Conservation (phyloP, 139 green algal species). For the Pseudopediastrum boryanum region DNA sequence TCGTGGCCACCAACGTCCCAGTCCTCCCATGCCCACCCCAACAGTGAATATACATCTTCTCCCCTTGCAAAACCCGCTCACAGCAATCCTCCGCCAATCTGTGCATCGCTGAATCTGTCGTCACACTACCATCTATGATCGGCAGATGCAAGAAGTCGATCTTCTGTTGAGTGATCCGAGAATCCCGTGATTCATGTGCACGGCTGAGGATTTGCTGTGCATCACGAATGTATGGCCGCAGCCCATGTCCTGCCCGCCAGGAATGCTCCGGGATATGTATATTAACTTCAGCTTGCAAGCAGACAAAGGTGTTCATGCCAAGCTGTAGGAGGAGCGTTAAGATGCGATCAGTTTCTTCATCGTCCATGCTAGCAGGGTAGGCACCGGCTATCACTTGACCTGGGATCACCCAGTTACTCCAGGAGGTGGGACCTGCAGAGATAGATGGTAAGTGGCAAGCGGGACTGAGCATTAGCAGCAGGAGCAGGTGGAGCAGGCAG, state of each 20-base stretch:
- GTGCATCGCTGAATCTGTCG: constrained; percentile 48
- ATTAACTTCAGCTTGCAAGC: constrained; percentile 83
- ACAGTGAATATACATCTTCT: constrained; percentile 84
- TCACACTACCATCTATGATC: constrained; percentile 81
- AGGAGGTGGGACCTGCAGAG: constrained; percentile 43
- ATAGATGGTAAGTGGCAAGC: background rate
- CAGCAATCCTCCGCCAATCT: constrained; percentile 82
- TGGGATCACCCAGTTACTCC: constrained; percentile 61
- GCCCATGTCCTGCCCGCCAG: constrained; percentile 67
- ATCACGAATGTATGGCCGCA: constrained; percentile 86
- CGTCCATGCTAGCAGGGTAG: constrained; percentile 72
- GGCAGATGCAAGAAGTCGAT: constrained; percentile 86
- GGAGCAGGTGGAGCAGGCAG: no score
- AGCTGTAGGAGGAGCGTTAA: constrained; percentile 76
- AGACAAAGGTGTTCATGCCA: constrained; percentile 85
- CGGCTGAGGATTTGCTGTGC: constrained; percentile 73
- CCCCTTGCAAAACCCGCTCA: constrained; percentile 67
- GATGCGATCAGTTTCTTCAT: constrained; percentile 75
- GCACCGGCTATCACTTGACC: constrained; percentile 60
- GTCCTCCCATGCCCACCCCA: constrained; percentile 50
- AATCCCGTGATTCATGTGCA: constrained; percentile 60
- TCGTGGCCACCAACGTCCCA: constrained; percentile 69
- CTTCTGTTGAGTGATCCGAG: constrained; percentile 66
- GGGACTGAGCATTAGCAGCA: constrained; percentile 38
- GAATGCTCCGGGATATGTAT: constrained; percentile 69